Conservation (phyloP, 768 basidiomycete genomes). For the Kwoniella dendrophila region DNA sequence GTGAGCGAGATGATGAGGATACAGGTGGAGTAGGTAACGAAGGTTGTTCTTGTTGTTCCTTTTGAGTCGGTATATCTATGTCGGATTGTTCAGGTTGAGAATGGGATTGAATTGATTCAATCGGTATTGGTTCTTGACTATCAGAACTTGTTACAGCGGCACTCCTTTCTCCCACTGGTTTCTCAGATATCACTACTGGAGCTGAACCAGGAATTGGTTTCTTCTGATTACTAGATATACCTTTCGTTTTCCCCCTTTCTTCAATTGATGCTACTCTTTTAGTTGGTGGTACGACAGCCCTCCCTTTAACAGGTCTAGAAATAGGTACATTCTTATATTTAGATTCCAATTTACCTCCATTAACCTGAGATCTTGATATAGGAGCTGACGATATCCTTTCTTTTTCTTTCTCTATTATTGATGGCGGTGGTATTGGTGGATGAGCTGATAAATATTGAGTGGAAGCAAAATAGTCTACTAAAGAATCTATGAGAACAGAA, state of each 20-base stretch:
- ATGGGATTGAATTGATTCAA: not conserved
- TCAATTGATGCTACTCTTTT: not conserved
- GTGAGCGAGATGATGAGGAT: constrained; percentile 7
- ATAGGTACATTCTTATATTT: constrained; percentile 6
- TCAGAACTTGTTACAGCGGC: not conserved
- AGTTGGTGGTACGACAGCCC: not conserved
- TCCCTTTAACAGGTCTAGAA: constrained; percentile 1
- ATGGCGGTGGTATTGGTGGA: too few relatives aligned
- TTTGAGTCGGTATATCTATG: not conserved
- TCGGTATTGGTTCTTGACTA: not conserved
- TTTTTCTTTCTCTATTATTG: constrained; percentile 2
- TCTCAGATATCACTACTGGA: too few relatives aligned
- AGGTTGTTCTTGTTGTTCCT: too few relatives aligned
- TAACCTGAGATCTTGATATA: not conserved
- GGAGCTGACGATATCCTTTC: not conserved
- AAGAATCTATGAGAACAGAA: constrained; percentile 30
- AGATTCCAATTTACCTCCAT: not conserved
- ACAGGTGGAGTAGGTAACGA: constrained; percentile 9
- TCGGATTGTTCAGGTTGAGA: not conserved
- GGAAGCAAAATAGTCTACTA: constrained; percentile 37
- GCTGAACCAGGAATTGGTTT: not conserved
- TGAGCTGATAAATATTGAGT: constrained; percentile 23
- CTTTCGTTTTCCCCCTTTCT: not conserved
- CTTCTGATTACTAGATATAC: not conserved
- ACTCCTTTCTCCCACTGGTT: not conserved